Evolutionary conservation across 2,329 filamentous ascomycete species (phyloP).

Genomic region (Mollisia scopiformis): DNA sequence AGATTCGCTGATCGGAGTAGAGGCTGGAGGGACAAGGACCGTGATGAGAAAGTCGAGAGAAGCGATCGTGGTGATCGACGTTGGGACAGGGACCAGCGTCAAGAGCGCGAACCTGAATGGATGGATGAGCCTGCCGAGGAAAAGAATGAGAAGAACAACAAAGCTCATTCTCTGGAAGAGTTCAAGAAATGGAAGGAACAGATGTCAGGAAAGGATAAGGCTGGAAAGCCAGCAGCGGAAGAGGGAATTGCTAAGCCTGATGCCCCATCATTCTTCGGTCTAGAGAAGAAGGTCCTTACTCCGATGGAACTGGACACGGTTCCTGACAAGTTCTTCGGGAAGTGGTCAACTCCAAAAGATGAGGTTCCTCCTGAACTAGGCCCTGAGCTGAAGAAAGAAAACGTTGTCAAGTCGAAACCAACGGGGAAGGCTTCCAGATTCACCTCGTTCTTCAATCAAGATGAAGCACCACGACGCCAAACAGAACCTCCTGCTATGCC

Average conservation of each 20-base stretch:
- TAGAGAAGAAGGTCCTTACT: slow-evolving; percentile 59
- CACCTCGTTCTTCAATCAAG: slow-evolving; percentile 75
- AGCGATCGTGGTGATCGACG: slow-evolving; percentile 32
- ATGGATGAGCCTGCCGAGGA: slow-evolving; percentile 75
- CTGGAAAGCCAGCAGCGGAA: slow-evolving; percentile 35
- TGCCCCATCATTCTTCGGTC: slow-evolving; percentile 35
- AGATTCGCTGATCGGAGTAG: slow-evolving; percentile 36
- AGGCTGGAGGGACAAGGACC: slow-evolving; percentile 46
- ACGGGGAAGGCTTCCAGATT: slow-evolving; percentile 77
- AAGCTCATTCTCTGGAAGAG: slow-evolving; percentile 82
- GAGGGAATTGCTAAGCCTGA: slow-evolving; percentile 42
- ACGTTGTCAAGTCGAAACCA: slow-evolving; percentile 56
- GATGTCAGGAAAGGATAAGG: slow-evolving; percentile 54
- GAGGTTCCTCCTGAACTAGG: slow-evolving; percentile 43
- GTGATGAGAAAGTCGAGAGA: slow-evolving; percentile 39
- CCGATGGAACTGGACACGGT: slow-evolving; percentile 62
- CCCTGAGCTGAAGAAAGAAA: slow-evolving; percentile 46
- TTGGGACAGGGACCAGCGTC: slow-evolving; percentile 41
- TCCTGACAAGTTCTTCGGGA: slow-evolving; percentile 78
- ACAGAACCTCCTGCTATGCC: slow-evolving; percentile 51
- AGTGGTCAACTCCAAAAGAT: slow-evolving; percentile 53
- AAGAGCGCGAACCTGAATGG: slow-evolving; percentile 90
- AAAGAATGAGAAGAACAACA: slow-evolving; percentile 60
- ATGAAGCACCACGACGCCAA: slow-evolving; percentile 51
- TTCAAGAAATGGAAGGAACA: slow-evolving; percentile 93